phyloP scores from a whole-genome alignment of 768 basidiomycete species.

The Termitomyces sp. region DNA sequence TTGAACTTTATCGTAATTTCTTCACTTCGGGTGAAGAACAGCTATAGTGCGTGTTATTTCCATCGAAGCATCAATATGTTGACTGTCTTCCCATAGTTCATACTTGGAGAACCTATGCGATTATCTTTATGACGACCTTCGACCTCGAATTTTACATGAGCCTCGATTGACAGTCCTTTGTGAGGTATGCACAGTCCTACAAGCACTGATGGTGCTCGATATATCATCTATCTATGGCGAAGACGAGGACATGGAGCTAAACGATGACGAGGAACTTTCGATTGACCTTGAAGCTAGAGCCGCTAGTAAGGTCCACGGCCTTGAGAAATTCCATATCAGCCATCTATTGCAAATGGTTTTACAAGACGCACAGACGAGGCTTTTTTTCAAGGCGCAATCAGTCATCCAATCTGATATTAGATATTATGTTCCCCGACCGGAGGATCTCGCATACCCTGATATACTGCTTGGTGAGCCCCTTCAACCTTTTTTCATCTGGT shows the following conservation, averaged over 20 bases:
- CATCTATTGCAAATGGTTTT: conserved; percentile 83
- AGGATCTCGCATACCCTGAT: conserved; percentile 85
- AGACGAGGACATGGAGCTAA: conserved; percentile 6
- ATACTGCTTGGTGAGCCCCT: conserved; percentile 63
- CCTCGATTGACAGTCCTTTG: conserved; percentile 82
- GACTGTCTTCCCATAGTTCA: conserved; percentile 40
- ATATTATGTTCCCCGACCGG: conserved; percentile 70
- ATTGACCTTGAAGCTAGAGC: conserved; percentile 31
- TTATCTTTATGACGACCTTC: conserved; percentile 90
- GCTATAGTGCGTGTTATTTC: conserved; percentile 34
- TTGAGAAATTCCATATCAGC: conserved; percentile 70
- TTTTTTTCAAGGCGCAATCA: conserved; percentile 95
- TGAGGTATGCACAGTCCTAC: conserved; percentile 93
- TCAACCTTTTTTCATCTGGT: background rate
- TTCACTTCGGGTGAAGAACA: conserved; percentile 80
- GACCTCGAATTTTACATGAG: conserved; percentile 93
- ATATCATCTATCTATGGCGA: conserved; percentile 33
- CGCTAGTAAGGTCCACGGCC: conserved; percentile 25
- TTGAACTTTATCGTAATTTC: conserved; percentile 77
- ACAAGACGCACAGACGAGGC: conserved; percentile 92
- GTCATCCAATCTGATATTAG: conserved; percentile 86
- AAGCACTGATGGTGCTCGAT: conserved; percentile 94
- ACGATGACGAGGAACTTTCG: conserved; percentile 29
- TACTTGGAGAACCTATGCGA: conserved; percentile 93
- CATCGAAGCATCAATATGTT: background rate